phyloP scores from a whole-genome alignment of 176 grass and related monocot species.

The Oryza glaberrima region DNA sequence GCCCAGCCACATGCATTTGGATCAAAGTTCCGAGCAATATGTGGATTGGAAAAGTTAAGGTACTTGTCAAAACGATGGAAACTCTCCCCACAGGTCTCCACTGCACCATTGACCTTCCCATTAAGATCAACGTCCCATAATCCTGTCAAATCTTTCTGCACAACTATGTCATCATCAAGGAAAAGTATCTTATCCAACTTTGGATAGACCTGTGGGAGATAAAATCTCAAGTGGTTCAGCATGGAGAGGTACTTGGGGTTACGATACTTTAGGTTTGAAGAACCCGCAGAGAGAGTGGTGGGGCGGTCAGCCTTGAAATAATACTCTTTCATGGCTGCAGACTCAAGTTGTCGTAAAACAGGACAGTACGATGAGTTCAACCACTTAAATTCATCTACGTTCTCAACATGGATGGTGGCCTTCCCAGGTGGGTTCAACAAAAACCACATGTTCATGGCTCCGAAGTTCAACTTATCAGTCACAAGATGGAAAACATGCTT shows the following conservation, averaged over 20 bases:
- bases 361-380: slow-evolving; percentile 98
- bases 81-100: slow-evolving; percentile 93
- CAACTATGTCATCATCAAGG: slow-evolving; percentile 98
- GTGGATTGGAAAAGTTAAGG: slow-evolving; percentile 98
- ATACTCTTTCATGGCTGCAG: slow-evolving; percentile 96
- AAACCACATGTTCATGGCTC: slow-evolving; percentile 99
- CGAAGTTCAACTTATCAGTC: slow-evolving; percentile 98
- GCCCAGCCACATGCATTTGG: slow-evolving; percentile 99
- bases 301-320: slow-evolving; percentile 98
- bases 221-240: slow-evolving; percentile 97
- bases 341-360: slow-evolving; percentile 88
- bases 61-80: slow-evolving; percentile 99
- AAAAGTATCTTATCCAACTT: slow-evolving; percentile 98
- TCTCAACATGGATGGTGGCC: slow-evolving; percentile 94
- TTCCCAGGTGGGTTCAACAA: slow-evolving; percentile 90
- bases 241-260: slow-evolving; percentile 99
- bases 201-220: slow-evolving; percentile 96
- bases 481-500: slow-evolving; percentile 99
- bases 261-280: slow-evolving; percentile 87
- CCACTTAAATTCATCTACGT: slow-evolving; percentile 99
- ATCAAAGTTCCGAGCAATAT: slow-evolving; percentile 95
- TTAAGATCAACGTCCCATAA: slow-evolving; percentile 97
- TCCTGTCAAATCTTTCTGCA: slow-evolving; percentile 98
- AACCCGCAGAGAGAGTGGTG: slow-evolving; percentile 82
- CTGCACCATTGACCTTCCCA: slow-evolving; percentile 94